Evolutionary conservation across 2,329 filamentous ascomycete species (phyloP).

Genomic region (Botrytis byssoidea): DNA sequence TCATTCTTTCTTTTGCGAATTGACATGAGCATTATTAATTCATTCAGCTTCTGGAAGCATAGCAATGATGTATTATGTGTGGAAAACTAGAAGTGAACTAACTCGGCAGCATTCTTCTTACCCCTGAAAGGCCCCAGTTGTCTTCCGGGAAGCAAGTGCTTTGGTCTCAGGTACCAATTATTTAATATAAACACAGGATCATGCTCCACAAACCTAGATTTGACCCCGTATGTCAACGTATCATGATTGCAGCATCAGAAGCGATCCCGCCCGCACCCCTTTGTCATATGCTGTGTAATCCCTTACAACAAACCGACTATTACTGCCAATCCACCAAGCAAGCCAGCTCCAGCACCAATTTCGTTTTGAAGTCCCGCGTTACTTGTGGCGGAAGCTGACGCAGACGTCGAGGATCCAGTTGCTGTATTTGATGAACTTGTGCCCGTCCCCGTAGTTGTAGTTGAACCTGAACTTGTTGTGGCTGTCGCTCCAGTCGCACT

Average conservation of each 20-base stretch:
- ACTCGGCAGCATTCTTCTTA: neutral
- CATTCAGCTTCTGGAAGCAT: neutral
- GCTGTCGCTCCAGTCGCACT: neutral
- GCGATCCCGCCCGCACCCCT: neutral
- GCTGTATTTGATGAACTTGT: neutral
- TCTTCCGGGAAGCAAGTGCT: neutral
- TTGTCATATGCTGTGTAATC: conserved; percentile 7
- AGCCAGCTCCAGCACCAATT: conserved; percentile 29
- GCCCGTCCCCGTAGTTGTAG: neutral
- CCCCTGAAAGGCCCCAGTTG: neutral
- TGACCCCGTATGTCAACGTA: neutral
- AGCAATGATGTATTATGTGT: neutral
- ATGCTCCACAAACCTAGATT: conserved; percentile 9
- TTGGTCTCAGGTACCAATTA: conserved; percentile 1
- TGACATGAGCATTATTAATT: neutral
- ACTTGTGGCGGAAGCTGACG: conserved; percentile 25
- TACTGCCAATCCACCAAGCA: conserved; percentile 32
- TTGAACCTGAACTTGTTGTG: neutral
- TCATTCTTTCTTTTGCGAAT: neutral
- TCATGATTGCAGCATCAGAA: conserved; percentile 2
- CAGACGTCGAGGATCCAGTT: conserved; percentile 10
- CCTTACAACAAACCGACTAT: conserved; percentile 31
- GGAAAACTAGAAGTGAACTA: neutral
- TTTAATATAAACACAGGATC: neutral
- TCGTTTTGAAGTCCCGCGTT: conserved; percentile 29